Evolutionary conservation across 129 eudicot genomes (phyloP), one percentile per base, ranked within the genome.

Genomic region (Tagetes patula): DNA sequence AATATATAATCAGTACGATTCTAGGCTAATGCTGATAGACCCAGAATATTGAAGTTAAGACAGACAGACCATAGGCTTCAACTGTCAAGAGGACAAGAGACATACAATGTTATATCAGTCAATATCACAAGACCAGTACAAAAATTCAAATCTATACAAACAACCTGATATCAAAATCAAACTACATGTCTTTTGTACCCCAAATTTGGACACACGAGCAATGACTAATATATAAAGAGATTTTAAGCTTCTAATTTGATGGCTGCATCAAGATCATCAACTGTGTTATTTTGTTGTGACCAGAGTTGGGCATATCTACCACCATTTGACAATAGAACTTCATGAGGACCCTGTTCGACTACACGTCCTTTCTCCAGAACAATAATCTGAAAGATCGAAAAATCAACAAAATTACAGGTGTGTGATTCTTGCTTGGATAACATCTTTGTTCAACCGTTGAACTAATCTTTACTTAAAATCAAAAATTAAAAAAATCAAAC

Each of bases 271-370:
- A 83, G 79, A 76, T 69, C 78, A 71, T 95, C 99, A 41, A 85
- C 84, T 6, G 94, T 82, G 69, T 86, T 90, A 70, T 85, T 95
- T 74, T 95, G 99, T 61, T 95, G 99, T 71, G 91, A 66, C 99
- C 99, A 95, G n/a, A 95, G 89, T 80, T 95, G 99, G 11, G 99
- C 87, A 47, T 95, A 95, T 87, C 99, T 84, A 27, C 97, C 97
- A 1, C 87, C 72, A 54, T 84, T 86, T 8, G 90, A 80, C 65
- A 95, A 67, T 38, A 95, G 76, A 78, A 72, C 84, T 3, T 95
- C 99, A 74, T 95, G 99, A 37, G 88, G 82, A 38, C 99, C 99
- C 60, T 95, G 97, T 76, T 95, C 99, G 8, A 95, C 99, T 61
- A 95, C 97, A 77, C 78, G 85, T 50, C 99, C 99, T 27, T 85